phyloP scores from a whole-genome alignment of 805 yeast genomes.

The Ogataea salicorniae region DNA sequence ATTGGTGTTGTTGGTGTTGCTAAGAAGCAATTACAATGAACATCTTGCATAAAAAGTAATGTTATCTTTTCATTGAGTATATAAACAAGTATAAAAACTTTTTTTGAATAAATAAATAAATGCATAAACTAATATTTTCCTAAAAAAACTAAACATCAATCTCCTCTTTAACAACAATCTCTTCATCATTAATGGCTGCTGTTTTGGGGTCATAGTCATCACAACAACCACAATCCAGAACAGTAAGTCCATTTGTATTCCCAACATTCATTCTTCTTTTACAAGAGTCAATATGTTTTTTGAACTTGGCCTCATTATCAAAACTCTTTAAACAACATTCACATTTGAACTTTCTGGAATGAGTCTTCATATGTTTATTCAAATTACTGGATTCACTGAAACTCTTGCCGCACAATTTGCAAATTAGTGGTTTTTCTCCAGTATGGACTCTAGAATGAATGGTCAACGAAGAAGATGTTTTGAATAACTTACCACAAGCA shows the following conservation, averaged over 20 bases:
- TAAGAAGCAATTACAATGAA: conserved; percentile 2
- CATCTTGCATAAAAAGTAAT: too few species aligned
- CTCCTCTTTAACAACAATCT: too few species aligned
- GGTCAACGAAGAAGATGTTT: conserved; percentile 76
- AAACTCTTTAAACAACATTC: conserved; percentile 48
- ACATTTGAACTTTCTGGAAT: conserved; percentile 50
- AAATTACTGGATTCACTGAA: conserved; percentile 88
- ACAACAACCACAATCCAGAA: too few species aligned
- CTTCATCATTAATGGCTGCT: too few species aligned
- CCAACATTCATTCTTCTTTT: too few species aligned
- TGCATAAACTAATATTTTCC: neutral
- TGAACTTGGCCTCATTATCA: conserved; percentile 37
- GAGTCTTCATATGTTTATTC: conserved; percentile 82
- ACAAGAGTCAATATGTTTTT: conserved; percentile 34
- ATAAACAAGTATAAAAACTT: neutral
- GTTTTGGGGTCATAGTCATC: too few species aligned
- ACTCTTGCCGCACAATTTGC: conserved; percentile 76
- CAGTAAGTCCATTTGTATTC: too few species aligned
- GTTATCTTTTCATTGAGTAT: neutral
- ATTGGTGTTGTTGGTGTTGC: conserved; percentile 33
- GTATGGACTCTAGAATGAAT: conserved; percentile 85
- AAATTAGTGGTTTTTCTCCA: conserved; percentile 80
- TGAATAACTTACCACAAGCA: conserved; percentile 70
- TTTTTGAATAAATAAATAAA: neutral
- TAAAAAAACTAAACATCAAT: neutral